Evolutionary conservation across 2,329 filamentous ascomycete genomes (phyloP), one percentile per base, ranked within the genome.

Genomic region (Aspergillus sergii): DNA sequence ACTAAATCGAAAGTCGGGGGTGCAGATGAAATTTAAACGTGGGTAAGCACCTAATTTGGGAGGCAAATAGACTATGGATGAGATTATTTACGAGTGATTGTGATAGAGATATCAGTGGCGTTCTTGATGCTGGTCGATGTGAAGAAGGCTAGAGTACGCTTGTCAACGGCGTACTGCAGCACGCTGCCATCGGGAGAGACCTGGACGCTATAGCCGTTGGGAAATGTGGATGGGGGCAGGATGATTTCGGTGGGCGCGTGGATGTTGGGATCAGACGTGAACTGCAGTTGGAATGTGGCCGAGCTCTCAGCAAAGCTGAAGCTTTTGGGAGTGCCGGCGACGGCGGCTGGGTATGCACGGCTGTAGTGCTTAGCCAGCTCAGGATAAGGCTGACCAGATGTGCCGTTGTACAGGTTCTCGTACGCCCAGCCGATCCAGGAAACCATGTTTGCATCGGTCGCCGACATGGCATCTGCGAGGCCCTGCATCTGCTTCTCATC

Each of bases 371-470:
- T 62, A 4, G 63, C 63, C 12, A 65, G 54, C 51, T 63, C 60
- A 58, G 63, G 63, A 28, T 65, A 58, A 48, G 57, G 32, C 26
- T 62, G 43, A 19, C 59, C 63, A 21, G 63, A 58, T 23, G 63
- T 59, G 51, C 60, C 63, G 23, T 65, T 56, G 53, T 65, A 65
- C 34, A 65, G 41, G 32, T 65, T 63, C 41, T 65, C 63, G 23
- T 65, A 65, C 9, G 63, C 60, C 63, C 63, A 65, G 46, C 63
- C 63, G 23, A 65, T 65, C 63, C 63, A 65, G 39, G 63, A 65
- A 51, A 65, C 60, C 63, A 65, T 65, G 32, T 55, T 57, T 50
- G 45, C 60, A 26, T 65, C 63, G 11, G 63, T 66, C 28, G 64
- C 64, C n/a, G 53, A 32, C 64, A 66, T 66, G 53, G 64, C 64